Evolutionary conservation across 257 asterid genomes (phyloP).

Genomic region (Rhazya stricta): DNA sequence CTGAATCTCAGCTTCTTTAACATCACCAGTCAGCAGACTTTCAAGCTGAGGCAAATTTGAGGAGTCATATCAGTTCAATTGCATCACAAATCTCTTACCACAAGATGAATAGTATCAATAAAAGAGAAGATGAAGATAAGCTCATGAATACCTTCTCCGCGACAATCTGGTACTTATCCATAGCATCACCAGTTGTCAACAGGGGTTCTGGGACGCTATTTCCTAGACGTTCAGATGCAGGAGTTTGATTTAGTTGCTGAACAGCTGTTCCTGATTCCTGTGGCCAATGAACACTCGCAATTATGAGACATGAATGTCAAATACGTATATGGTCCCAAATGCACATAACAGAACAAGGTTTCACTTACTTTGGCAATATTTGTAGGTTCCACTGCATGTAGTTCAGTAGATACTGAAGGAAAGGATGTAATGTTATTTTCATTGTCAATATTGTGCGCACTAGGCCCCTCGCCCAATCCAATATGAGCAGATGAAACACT

Average conservation of each 20-base stretch:
- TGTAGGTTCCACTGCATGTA: conserved; percentile 50
- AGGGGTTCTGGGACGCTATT: conserved; percentile 52
- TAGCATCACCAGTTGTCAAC: conserved; percentile 78
- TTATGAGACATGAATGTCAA: not conserved
- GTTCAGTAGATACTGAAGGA: conserved; percentile 51
- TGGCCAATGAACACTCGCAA: conserved; percentile 1
- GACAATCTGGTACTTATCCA: conserved; percentile 77
- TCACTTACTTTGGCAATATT: conserved; percentile 53
- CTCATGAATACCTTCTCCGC: conserved; percentile 71
- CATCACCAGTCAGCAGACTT: conserved; percentile 53
- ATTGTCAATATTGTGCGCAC: conserved; percentile 46
- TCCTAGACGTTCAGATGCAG: conserved; percentile 61
- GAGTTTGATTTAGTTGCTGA: conserved; percentile 47
- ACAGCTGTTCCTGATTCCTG: conserved; percentile 59
- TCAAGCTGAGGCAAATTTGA: conserved; percentile 60
- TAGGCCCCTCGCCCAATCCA: conserved; percentile 48
- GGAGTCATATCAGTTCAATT: conserved; percentile 19
- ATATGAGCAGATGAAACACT: conserved; percentile 54
- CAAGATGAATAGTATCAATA: conserved; percentile 4
- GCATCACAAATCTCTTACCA: not conserved
- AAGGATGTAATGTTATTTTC: conserved; percentile 41
- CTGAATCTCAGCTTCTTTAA: conserved; percentile 76
- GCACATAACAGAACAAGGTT: conserved; percentile 9
- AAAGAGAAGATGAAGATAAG: conserved; percentile 9
- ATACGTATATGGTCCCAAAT: not conserved